Evolutionary conservation across 768 basidiomycete species (phyloP), one percentile per base, ranked within the genome.

Genomic region (Goffeauzyma gilvescens): DNA sequence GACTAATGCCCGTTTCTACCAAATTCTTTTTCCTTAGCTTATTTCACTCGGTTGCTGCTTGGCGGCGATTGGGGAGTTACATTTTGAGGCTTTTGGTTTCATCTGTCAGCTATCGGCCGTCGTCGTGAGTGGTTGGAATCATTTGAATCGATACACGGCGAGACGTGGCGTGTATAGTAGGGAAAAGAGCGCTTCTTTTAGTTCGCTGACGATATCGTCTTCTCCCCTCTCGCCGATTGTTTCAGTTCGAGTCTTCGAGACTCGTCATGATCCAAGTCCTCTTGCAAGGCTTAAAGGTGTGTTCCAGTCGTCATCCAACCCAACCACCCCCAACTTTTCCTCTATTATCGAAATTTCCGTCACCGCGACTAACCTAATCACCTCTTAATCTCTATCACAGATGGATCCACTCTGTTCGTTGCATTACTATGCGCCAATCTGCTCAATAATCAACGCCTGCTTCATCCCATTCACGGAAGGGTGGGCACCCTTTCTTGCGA

Each of bases 381-480:
- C n/a, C n/a, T n/a, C n/a, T n/a, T n/a, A n/a, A n/a, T n/a, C n/a
- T n/a, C n/a, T n/a, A n/a, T 6, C 22, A 2, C 33, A 58, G 67
- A 95, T 96, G 89, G 86, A 93, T 58, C 90, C 90, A 0, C 73
- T 95, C 5, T 82, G 86, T 17, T 93, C 87, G 5, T 65, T 96
- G 39, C 83, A 96, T 68, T 95, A 90, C 68, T 93, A 87, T 59
- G 87, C 89, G 8, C 87, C 87, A 12, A 83, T 63, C 20, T 96
- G 90, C 62, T 86, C 90, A 0, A 62, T 69, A 47, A 81, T 96
- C 68, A 95, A 93, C 63, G 72, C 85, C 18, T 59, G 74, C 41
- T 69, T 90, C 49, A 65, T 96, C 15, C 86, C 87, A 6, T 83
- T 95, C 68, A 89, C 84, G 0, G 90, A 96, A 63, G 86, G 90